These are phyloP conservation scores for Novakomyces olei DNA, from an alignment of 805 yeast genomes.

Conservation along the genomic window DNA sequence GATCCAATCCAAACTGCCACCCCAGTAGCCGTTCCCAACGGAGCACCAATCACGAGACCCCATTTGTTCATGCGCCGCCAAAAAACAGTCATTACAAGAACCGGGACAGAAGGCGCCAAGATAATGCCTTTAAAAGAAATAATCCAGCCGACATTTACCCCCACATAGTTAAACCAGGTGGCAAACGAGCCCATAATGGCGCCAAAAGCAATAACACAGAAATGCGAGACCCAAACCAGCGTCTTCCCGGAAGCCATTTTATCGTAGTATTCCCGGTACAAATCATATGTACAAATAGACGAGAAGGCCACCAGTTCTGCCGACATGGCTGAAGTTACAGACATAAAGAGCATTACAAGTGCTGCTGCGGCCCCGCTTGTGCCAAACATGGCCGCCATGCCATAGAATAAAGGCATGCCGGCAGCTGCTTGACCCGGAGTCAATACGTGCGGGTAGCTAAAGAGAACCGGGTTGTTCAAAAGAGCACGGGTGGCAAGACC, in stretches of 20 bases:
- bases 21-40: constrained; percentile 32
- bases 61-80: constrained; percentile 38
- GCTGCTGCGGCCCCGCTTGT: constrained; percentile 75
- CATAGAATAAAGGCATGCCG: constrained; percentile 46
- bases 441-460: constrained; percentile 52
- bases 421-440: constrained; percentile 48
- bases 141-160: constrained; percentile 66
- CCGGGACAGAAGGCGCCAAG: constrained; percentile 68
- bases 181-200: constrained; percentile 51
- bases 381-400: constrained; percentile 70
- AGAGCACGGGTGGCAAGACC: constrained; percentile 67
- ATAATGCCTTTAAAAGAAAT: constrained; percentile 79
- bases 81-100: constrained; percentile 47
- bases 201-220: constrained; percentile 37
- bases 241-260: constrained; percentile 58
- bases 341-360: constrained; percentile 64
- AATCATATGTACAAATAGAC: constrained; percentile 65
- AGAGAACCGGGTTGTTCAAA: constrained; percentile 49
- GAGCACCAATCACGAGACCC: constrained; percentile 27
- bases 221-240: constrained; percentile 47
- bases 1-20: constrained; percentile 27
- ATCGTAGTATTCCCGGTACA: constrained; percentile 59
- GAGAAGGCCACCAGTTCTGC: constrained; percentile 80
- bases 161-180: constrained; percentile 61
- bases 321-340: constrained; percentile 79